Evolutionary conservation across 441 rosid species (phyloP).

Genomic region (Populus trichocarpa): DNA sequence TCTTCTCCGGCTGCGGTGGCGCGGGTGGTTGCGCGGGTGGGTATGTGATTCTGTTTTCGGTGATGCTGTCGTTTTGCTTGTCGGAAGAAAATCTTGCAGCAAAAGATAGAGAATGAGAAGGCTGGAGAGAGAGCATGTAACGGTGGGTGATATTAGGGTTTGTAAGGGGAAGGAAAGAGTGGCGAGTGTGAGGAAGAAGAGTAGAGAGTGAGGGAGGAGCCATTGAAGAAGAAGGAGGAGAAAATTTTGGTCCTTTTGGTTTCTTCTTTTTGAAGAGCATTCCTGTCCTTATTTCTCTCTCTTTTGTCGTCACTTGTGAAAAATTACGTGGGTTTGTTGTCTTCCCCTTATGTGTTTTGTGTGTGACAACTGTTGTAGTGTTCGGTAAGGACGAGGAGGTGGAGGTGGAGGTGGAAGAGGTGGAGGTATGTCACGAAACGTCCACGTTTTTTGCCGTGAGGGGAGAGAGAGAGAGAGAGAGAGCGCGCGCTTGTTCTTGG

Average conservation of each 20-base stretch:
- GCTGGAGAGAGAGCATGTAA: conserved; percentile 15
- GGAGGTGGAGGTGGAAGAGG: conserved; percentile 22
- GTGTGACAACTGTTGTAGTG: background rate
- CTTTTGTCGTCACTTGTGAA: background rate
- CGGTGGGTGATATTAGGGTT: conserved; percentile 13
- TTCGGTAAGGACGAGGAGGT: background rate
- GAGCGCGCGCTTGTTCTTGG: background rate
- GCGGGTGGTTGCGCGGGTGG: conserved; percentile 19
- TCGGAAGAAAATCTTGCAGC: conserved; percentile 11
- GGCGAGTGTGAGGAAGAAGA: conserved; percentile 21
- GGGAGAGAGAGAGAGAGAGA: background rate
- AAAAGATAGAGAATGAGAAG: conserved; percentile 16
- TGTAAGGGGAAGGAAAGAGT: conserved; percentile 10
- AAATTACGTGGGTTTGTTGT: background rate
- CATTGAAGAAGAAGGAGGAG: conserved; percentile 12
- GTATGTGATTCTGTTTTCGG: conserved; percentile 9
- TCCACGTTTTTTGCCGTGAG: background rate
- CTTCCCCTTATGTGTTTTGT: background rate
- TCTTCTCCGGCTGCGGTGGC: conserved; percentile 35
- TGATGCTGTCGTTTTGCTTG: background rate
- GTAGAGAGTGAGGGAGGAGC: conserved; percentile 35
- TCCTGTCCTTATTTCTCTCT: background rate
- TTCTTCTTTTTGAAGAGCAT: background rate
- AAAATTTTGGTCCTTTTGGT: background rate
- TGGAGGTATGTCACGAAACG: background rate